Base-by-base conservation (phyloP, 2,329 filamentous ascomycete genomes). In the Coniochaeta ligniaria region DNA sequence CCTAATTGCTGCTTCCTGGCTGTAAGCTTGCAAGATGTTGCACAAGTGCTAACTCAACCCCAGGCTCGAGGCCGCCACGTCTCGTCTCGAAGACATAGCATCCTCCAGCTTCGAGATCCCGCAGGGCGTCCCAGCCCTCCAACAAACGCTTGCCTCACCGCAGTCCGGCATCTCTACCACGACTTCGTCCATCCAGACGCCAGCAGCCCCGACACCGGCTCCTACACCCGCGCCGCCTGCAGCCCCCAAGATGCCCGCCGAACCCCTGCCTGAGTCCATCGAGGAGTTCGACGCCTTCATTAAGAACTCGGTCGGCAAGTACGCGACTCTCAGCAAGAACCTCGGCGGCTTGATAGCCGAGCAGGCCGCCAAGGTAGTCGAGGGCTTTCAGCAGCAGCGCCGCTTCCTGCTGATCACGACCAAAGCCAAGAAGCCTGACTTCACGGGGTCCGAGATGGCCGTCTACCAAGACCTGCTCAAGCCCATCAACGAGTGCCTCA, bases 1-100 rank as follows among this genome's bases (percentile, higher is more conserved):
- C 28, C 5, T 9, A 31, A 31, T 31, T 31, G 28, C 28, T 31
- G 28, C 28, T 9, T 31, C 28, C 9, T 31, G 28, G 9, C 28
- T 31, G 28, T 31, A 31, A 6, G 9, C 9, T 9, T 31, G 28
- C 28, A 31, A 9, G 9, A 9, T 9, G n/a, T n/a, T n/a, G n/a
- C n/a, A n/a, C 28, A 9, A 31, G 28, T 9, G 35, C 54, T 38
- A 57, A 38, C n/a, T 12, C 31, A 9, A 6, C 31, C 54, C 83
- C 73, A 99, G 95, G 78, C 90, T 99, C 68, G 95, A 99, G 83
- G 95, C 95, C 74, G 95, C 95, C 43, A 99, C 95, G 59, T 95
- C 92, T 65, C 88, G 95, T 62, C 86, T 99, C 60, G 95, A 99
- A 79, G 95, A 99, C 74, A 96, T 99, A 71, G 94, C 95, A 54